Percentiles rank a stretch among this genome's conserved stretches.
phyloP scores from a whole-genome alignment of 768 basidiomycete species.

The Leucocoprinus birnbaumii region DNA sequence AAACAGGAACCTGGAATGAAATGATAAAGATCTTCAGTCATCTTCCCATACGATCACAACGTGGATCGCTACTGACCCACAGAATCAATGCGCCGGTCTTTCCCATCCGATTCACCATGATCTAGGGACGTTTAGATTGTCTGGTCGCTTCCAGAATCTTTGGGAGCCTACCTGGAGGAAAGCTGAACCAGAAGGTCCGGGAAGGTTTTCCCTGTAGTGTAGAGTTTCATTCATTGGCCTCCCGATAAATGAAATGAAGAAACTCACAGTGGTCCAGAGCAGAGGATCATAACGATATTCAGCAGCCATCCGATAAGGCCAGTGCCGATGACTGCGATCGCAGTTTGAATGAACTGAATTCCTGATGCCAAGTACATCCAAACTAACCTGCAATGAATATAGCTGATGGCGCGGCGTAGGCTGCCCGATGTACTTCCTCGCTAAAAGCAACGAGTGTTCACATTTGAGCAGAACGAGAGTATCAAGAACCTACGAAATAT shows the following conservation, averaged over 20 bases:
- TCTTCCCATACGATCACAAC: background rate
- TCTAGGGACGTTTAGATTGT: conserved; percentile 35
- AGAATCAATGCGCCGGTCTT: conserved; percentile 72
- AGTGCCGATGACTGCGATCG: conserved; percentile 59
- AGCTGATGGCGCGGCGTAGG: conserved; percentile 66
- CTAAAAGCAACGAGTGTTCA: conserved; percentile 29
- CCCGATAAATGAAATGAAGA: too few relatives aligned
- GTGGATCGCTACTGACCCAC: conserved; percentile 49
- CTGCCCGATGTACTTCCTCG: conserved; percentile 78
- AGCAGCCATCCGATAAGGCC: conserved; percentile 82
- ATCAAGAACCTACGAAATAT: conserved; percentile 62
- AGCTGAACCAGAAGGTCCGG: conserved; percentile 68
- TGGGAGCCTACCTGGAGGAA: conserved; percentile 52
- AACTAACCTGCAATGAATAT: conserved; percentile 55
- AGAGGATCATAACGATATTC: conserved; percentile 85
- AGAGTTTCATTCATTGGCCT: too few relatives aligned
- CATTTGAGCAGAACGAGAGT: conserved; percentile 10
- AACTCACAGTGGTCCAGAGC: conserved; percentile 71
- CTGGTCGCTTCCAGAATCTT: background rate
- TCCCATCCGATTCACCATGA: conserved; percentile 75
- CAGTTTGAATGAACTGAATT: conserved; percentile 3
- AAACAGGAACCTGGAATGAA: conserved; percentile 73
- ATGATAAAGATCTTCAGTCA: background rate
- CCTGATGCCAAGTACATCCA: background rate
- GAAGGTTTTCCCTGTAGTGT: conserved; percentile 66